phyloP scores from a whole-genome alignment of 176 grass and related monocot genomes.

The Bromus sterilis region DNA sequence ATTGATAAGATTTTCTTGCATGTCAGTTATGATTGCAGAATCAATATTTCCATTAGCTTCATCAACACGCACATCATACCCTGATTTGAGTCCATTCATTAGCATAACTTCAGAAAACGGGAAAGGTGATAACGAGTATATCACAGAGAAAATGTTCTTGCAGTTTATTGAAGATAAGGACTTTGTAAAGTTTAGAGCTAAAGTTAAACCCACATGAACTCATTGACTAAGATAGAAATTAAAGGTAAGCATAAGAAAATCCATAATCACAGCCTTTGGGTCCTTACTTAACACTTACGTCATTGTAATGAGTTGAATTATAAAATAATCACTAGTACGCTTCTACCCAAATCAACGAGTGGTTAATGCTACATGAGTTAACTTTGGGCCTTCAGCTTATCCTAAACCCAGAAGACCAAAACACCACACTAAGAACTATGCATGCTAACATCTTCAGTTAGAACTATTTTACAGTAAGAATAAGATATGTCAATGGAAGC shows the following conservation, averaged over 20 bases:
- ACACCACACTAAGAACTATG: not conserved
- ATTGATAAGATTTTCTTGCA: not conserved
- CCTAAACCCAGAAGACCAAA: not conserved
- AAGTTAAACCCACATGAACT: not conserved
- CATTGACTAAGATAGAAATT: not conserved
- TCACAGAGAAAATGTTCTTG: not conserved
- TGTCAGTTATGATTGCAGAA: not conserved
- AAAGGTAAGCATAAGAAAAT: not conserved
- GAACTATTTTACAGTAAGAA: not conserved
- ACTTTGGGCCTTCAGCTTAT: not conserved
- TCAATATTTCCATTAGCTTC: conserved; percentile 21
- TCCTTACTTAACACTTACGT: not conserved
- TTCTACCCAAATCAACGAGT: not conserved
- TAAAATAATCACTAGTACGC: not conserved
- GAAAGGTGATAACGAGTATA: conserved; percentile 1
- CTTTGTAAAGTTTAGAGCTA: not conserved
- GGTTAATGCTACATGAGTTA: not conserved
- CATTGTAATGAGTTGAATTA: not conserved
- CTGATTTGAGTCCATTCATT: conserved; percentile 15
- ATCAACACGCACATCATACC: conserved; percentile 4
- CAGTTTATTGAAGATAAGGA: not conserved
- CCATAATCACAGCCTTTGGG: not conserved
- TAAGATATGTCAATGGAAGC: not conserved
- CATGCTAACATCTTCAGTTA: not conserved
- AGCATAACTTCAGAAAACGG: not conserved